A percentile compares a stretch with the other conserved stretches of the same genome.
Evolutionary conservation across 2,329 filamentous ascomycete genomes (phyloP).

Genomic region (Sarocladium strictum): DNA sequence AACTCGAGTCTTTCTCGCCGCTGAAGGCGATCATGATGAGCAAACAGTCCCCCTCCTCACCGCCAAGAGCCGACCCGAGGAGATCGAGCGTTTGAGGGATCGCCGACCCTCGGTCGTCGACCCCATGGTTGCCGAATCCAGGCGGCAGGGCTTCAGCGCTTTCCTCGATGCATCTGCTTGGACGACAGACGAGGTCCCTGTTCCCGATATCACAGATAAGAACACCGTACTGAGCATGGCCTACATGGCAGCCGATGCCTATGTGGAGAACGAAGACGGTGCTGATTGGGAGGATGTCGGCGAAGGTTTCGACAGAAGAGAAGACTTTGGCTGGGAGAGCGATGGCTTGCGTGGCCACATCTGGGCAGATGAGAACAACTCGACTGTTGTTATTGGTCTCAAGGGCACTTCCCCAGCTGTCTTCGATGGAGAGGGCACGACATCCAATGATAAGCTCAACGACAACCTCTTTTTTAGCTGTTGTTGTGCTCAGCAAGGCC

Average conservation of each 20-base stretch:
- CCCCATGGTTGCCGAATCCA: conserved; percentile 66
- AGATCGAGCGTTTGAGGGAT: conserved; percentile 77
- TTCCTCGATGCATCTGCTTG: conserved; percentile 69
- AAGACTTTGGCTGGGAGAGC: conserved; percentile 85
- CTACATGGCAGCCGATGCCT: conserved; percentile 84
- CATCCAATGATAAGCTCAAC: conserved; percentile 94
- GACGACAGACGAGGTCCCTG: conserved; percentile 71
- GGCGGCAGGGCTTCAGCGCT: conserved; percentile 61
- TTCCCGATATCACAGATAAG: conserved; percentile 80
- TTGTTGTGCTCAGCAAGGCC: conserved; percentile 90
- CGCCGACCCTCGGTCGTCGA: conserved; percentile 72
- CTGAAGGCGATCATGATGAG: conserved; percentile 50
- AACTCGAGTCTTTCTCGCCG: conserved; percentile 51
- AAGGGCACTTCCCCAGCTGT: conserved; percentile 89
- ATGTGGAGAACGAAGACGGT: conserved; percentile 65
- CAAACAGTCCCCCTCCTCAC: conserved; percentile 47
- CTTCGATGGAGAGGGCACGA: conserved; percentile 95
- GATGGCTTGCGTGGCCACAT: conserved; percentile 90
- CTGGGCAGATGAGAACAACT: conserved; percentile 79
- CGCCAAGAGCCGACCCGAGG: conserved; percentile 57
- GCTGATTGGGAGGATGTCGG: conserved; percentile 81
- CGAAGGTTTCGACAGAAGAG: conserved; percentile 74
- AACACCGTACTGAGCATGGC: conserved; percentile 79
- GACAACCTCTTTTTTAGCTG: conserved; percentile 98
- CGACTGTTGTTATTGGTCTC: conserved; percentile 82